Evolutionary conservation across 371 early-diverging fungal genomes (phyloP).

Genomic region (Vairimorpha ceranae): DNA sequence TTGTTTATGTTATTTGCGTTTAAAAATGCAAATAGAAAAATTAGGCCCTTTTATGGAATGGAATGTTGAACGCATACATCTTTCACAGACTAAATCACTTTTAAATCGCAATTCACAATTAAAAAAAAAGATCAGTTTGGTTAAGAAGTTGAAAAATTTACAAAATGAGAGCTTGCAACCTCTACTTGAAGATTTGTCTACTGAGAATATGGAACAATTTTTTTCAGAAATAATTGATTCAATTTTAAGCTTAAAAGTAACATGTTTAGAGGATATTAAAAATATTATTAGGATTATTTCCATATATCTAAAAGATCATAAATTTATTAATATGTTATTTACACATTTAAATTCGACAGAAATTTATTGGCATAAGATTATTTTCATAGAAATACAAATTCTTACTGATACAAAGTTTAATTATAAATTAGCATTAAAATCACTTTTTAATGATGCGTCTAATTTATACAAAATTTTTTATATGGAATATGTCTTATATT

Average conservation of each 20-base stretch:
- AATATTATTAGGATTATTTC: constrained; percentile 19
- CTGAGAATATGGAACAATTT: constrained; percentile 49
- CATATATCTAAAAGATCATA: constrained; percentile 3
- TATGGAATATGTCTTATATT: constrained; percentile 13
- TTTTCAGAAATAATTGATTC: constrained; percentile 32
- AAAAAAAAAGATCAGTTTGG: constrained; percentile 43
- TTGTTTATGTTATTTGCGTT: no score
- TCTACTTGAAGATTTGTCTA: constrained; percentile 8
- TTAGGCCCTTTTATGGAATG: constrained; percentile 12
- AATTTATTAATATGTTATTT: constrained; percentile 4
- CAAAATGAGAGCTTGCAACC: not conserved
- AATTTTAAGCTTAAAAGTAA: constrained; percentile 2
- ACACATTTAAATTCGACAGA: not conserved
- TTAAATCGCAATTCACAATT: constrained; percentile 26
- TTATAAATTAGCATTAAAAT: not conserved
- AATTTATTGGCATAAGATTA: constrained; percentile 10
- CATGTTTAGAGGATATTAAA: constrained; percentile 13
- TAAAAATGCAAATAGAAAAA: not conserved
- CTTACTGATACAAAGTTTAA: not conserved
- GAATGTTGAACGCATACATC: constrained; percentile 17
- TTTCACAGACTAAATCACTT: not conserved
- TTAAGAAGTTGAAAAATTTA: constrained; percentile 39
- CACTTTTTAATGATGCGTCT: not conserved
- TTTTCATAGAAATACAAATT: not conserved
- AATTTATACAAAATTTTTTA: constrained; percentile 2